Conservation (phyloP, 2,329 filamentous ascomycete species). For the Exophiala bonariae region DNA sequence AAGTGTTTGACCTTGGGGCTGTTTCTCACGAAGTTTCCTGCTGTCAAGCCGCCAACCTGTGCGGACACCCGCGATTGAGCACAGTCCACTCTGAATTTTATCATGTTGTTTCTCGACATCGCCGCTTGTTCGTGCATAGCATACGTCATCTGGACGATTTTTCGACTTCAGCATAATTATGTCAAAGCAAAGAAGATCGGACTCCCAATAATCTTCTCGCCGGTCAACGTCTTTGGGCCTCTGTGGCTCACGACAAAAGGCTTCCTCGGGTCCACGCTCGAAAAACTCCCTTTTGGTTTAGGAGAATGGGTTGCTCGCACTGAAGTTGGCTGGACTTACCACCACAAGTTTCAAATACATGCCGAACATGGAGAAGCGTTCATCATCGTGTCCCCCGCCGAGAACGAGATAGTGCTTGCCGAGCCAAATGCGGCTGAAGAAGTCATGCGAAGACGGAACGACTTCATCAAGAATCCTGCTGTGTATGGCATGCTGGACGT, state of each 20-base stretch:
- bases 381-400: conserved; percentile 20
- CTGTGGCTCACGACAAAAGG: conserved; percentile 17
- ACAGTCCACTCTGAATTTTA: no score
- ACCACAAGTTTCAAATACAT: conserved; percentile 10
- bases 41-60: no score
- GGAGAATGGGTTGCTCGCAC: conserved; percentile 15
- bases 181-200: conserved; percentile 21
- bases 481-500: conserved; percentile 21
- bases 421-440: conserved; percentile 16
- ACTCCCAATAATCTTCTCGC: conserved; percentile 20
- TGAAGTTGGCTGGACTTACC: conserved; percentile 21
- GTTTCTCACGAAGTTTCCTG: no score
- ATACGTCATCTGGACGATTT: conserved; percentile 15
- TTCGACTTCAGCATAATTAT: conserved; percentile 19
- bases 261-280: conserved; percentile 9
- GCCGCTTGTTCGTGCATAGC: background rate
- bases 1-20: no score
- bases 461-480: conserved; percentile 20
- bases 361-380: conserved; percentile 19
- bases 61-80: no score
- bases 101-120: no score
- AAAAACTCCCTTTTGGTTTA: conserved; percentile 16
- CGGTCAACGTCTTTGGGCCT: conserved; percentile 15
- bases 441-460: conserved; percentile 11
- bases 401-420: conserved; percentile 20